Base-by-base conservation (phyloP, 2,329 filamentous ascomycete species). In the Fusarium sacchari region DNA sequence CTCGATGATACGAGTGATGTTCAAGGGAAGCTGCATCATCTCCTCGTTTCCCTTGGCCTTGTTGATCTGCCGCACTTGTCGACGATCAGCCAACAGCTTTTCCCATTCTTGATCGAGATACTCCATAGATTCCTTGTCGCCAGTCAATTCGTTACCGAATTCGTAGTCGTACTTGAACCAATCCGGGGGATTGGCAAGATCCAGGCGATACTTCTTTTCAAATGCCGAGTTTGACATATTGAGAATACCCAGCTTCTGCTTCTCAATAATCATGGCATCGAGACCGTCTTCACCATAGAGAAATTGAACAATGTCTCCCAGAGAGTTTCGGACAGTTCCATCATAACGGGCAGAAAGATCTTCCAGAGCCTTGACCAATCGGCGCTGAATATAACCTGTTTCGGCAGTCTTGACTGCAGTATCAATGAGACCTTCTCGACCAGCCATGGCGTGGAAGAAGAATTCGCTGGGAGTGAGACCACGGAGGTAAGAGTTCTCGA, bases 391-490 rank as follows among this genome's bases (percentile, higher is more conserved):
- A 82, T 99, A 99, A 84, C 96, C 96, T 65, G 97, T 99, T 84
- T 99, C 97, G 26, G 96, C 96, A 74, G 96, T 99, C 89, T 99
- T 99, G 84, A 99, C 97, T 75, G 96, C 96, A 59, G 96, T 99
- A 88, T 99, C 96, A 78, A 99, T 99, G 62, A 99, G 88, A 97
- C 96, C 96, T 85, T 99, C 96, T 87, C 96, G 92, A 94, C 96
- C 96, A 88, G 96, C 96, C 96, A 99, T 99, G 80, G 96, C 96
- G 89, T 99, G 96, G 89, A 99, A 99, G 87, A 98, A 99, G 85
- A 99, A 99, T 78, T 99, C 96, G 2, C 94, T 92, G 0, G 96
- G 96, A 1, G 97, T 99, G 67, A 99, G 86, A 63, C 96, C 96
- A 86, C 96, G 94, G 18, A 99, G 90, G 79, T 99, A 99, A 0